These are phyloP conservation scores for Physcomitrium patens DNA, from an alignment of 225 moss, liverwort and hornwort genomes.

Conservation along the genomic window DNA sequence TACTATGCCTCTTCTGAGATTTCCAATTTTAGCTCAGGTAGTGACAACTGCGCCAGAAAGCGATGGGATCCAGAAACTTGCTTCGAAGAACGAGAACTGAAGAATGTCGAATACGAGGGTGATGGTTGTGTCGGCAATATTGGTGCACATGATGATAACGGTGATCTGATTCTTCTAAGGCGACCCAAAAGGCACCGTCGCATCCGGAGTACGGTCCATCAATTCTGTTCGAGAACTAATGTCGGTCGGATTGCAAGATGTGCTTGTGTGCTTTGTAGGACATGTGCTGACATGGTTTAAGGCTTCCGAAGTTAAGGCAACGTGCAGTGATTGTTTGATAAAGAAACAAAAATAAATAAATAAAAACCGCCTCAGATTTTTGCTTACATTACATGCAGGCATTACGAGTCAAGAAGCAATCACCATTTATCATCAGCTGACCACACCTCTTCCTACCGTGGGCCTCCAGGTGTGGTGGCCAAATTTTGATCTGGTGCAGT, in stretches of 20 bases:
- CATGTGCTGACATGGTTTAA: not conserved
- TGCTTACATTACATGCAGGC: slow-evolving; percentile 25
- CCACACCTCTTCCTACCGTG: slow-evolving; percentile 61
- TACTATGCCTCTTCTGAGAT: not conserved
- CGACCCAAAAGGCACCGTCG: slow-evolving; percentile 38
- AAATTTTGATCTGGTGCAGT: slow-evolving; percentile 9
- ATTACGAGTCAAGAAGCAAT: slow-evolving; percentile 36
- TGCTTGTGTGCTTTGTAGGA: not conserved
- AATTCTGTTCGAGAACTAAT: not conserved
- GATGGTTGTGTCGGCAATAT: slow-evolving; percentile 13
- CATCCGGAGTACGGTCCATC: slow-evolving; percentile 26
- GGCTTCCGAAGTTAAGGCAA: not conserved
- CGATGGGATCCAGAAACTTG: slow-evolving; percentile 34
- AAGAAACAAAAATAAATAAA: not conserved
- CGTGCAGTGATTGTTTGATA: not conserved
- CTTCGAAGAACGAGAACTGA: slow-evolving; percentile 21
- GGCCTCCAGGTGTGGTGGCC: slow-evolving; percentile 58
- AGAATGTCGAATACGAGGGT: slow-evolving; percentile 13
- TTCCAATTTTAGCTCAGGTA: slow-evolving; percentile 15
- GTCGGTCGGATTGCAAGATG: not conserved
- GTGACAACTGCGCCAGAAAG: slow-evolving; percentile 18
- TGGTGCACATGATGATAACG: slow-evolving; percentile 26
- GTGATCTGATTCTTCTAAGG: slow-evolving; percentile 47
- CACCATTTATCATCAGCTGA: slow-evolving; percentile 66
- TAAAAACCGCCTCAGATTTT: not conserved